Conservation (phyloP, 1,284 basidiomycete species). For the Stygiomarasmius scandens region DNA sequence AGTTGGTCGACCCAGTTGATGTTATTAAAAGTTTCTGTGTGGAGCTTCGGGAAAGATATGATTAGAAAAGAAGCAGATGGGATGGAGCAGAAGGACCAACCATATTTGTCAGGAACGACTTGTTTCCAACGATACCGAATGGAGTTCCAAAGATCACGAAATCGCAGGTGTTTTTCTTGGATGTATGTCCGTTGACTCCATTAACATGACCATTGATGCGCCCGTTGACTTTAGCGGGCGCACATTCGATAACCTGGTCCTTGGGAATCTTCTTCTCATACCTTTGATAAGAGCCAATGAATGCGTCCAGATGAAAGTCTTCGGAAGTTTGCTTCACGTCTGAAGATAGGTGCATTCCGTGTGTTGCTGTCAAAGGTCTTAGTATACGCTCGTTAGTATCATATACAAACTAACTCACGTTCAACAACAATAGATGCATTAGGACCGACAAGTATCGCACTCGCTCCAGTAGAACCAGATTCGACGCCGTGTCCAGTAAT, state of each 20-base stretch:
- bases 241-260: too few species aligned
- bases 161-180: neutral
- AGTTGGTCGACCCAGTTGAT: neutral
- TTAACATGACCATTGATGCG: neutral
- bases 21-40: neutral
- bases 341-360: neutral
- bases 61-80: neutral
- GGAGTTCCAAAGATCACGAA: neutral
- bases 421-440: neutral
- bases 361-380: neutral
- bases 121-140: neutral
- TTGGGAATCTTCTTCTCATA: neutral
- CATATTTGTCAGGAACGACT: neutral
- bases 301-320: neutral
- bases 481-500: neutral
- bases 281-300: neutral
- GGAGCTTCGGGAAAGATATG: neutral
- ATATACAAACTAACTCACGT: neutral
- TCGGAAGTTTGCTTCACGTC: neutral
- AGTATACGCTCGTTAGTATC: too few species aligned
- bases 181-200: neutral
- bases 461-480: neutral
- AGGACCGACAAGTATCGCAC: neutral
- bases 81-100: neutral
- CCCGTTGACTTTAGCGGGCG: too few species aligned